Percentiles rank a stretch among this genome's conserved stretches.
Conservation (phyloP, 345 rosid genomes). For the Mallotus nudiflorus region DNA sequence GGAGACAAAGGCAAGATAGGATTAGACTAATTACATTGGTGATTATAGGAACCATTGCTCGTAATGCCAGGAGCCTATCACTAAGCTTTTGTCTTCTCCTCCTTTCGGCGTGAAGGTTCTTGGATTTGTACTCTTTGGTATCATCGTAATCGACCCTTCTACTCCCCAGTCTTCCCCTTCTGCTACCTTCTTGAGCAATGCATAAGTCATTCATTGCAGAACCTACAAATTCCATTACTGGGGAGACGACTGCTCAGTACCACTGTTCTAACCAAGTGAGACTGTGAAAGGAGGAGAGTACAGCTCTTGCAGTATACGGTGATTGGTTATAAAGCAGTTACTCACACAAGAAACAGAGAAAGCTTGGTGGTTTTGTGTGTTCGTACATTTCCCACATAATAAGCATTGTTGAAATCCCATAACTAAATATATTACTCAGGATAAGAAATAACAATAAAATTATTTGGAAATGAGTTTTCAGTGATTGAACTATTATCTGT, state of each 20-base stretch:
- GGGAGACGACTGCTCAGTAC: not conserved
- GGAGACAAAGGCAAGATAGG: not conserved
- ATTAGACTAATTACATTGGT: slow-evolving; percentile 53
- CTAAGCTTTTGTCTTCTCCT: slow-evolving; percentile 75
- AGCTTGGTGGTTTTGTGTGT: slow-evolving; percentile 4
- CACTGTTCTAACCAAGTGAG: not conserved
- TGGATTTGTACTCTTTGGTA: slow-evolving; percentile 45
- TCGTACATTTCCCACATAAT: not conserved
- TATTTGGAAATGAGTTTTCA: too few relatives aligned
- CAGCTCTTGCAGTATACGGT: not conserved
- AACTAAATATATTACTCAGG: too few relatives aligned
- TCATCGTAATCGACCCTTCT: slow-evolving; percentile 33
- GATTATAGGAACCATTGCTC: slow-evolving; percentile 82
- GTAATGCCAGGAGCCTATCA: slow-evolving; percentile 61
- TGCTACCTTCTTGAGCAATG: slow-evolving; percentile 8
- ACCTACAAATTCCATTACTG: slow-evolving; percentile 35
- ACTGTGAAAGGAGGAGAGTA: not conserved
- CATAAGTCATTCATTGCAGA: slow-evolving; percentile 25
- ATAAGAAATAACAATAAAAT: too few relatives aligned
- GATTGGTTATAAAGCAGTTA: slow-evolving; percentile 15
- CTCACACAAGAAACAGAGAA: slow-evolving; percentile 7
- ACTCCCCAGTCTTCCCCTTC: slow-evolving; percentile 31
- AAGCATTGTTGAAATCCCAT: too few relatives aligned
- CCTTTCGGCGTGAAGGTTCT: slow-evolving; percentile 82
- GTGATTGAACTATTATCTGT: too few relatives aligned